Percentiles rank a stretch among this genome's conserved stretches.
Conservation (phyloP, 23 red algal genomes). For the Gracilaria gracilis region DNA sequence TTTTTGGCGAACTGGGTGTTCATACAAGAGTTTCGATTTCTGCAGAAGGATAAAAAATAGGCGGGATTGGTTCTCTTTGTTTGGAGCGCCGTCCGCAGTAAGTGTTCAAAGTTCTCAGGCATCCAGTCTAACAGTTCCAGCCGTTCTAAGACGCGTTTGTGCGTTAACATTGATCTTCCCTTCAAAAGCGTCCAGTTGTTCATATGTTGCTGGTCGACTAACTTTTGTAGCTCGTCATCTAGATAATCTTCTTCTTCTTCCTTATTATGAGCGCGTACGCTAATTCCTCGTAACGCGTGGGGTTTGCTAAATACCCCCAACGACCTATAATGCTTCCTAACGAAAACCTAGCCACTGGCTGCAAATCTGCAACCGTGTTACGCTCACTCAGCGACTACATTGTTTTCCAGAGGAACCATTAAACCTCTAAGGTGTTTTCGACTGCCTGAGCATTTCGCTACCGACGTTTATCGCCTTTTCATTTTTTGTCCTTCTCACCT, state of each 20-base stretch:
- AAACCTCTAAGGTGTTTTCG: too few species aligned
- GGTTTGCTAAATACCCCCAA: too few species aligned
- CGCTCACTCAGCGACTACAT: too few species aligned
- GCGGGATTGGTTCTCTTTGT: neutral
- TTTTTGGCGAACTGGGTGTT: neutral
- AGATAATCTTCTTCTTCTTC: neutral
- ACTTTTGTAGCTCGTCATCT: neutral
- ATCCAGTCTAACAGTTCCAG: neutral
- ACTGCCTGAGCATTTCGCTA: too few species aligned
- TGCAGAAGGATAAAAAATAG: neutral
- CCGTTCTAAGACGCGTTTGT: neutral
- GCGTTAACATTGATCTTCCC: neutral
- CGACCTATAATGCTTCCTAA: too few species aligned
- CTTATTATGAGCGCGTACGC: too few species aligned
- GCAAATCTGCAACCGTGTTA: too few species aligned
- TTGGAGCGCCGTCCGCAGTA: neutral
- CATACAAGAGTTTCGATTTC: neutral
- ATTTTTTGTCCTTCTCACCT: too few species aligned
- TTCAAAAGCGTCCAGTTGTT: neutral
- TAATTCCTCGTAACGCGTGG: too few species aligned
- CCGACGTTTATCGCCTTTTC: too few species aligned
- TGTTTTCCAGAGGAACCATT: too few species aligned
- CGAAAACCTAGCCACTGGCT: too few species aligned
- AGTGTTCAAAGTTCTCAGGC: slow-evolving; percentile 7
- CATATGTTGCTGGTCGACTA: neutral